Base-by-base conservation (phyloP, 768 basidiomycete species). In the Suillus subaureus region DNA sequence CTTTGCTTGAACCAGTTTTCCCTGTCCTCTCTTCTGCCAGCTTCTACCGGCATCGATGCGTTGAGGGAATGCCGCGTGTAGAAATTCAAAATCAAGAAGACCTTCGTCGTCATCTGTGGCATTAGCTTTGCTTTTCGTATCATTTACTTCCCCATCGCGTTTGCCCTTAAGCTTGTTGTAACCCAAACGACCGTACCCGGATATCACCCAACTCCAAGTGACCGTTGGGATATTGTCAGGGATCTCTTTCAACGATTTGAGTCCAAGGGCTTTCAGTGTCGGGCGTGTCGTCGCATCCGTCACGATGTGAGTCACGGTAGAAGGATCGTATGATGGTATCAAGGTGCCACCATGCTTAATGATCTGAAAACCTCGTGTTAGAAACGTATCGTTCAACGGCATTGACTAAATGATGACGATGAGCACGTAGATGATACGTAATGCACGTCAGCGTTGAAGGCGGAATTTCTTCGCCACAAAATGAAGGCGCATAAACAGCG, bases 161-260 rank as follows among this genome's bases (percentile, higher is more conserved):
- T 23, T 68, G 57, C 54, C 49, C 49, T 26, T 51, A 3, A 23
- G 63, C 62, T 52, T 70, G 28, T 57, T 64, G 64, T 66, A 70
- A 68, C 68, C 63, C 67, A 61, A 66, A 51, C 68, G 71, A 40
- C 73, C 72, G 9, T 81, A 75, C 12, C 82, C 83, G 5, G 80
- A 77, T 4, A 81, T 66, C 11, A 89, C 79, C 89, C 89, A 92
- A 16, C 70, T 69, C 90, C 89, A 91, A 43, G 71, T 84, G 39
- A 91, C 82, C 13, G 86, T 87, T 12, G 89, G 87, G 13, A 91
- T 87, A 51, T 84, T 78, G n/a, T 80, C 73, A 5, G 91, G 90
- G 52, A 93, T 88, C 5, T 90, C 83, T 8, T 73, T 75, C 18
- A 89, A 73, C 6, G 66, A 75, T 69, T 81, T 85, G 26, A 89